Evolutionary conservation across 768 basidiomycete genomes (phyloP).

Genomic region (Pleurotus djamor): DNA sequence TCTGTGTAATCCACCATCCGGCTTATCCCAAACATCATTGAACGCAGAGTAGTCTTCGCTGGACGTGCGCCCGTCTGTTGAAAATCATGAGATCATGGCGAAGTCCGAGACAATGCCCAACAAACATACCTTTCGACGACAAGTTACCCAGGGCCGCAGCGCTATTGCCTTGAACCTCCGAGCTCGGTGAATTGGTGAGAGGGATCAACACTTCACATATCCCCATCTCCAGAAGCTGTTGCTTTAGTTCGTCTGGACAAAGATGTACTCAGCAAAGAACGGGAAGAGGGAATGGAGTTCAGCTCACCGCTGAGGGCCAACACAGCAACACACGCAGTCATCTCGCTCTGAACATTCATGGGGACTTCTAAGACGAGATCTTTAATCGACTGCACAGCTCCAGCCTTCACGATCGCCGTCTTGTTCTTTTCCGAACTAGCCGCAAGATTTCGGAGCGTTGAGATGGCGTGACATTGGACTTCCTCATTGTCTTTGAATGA

Average conservation of each 20-base stretch:
- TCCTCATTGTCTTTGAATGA: conserved; percentile 99
- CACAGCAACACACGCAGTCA: conserved; percentile 99
- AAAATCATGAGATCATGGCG: no score
- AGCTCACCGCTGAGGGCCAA: conserved; percentile 87
- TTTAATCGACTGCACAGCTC: conserved; percentile 95
- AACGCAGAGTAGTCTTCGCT: conserved; percentile 95
- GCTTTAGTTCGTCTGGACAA: conserved; percentile 87
- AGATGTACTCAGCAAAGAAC: conserved; percentile 36
- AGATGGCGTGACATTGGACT: conserved; percentile 99
- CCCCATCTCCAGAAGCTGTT: conserved; percentile 95
- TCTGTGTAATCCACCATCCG: conserved; percentile 94
- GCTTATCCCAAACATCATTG: conserved; percentile 97
- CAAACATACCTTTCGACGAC: conserved; percentile 82
- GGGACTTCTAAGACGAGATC: conserved; percentile 94
- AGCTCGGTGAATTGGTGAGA: conserved; percentile 91
- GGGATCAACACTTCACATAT: conserved; percentile 98
- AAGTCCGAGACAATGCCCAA: no score
- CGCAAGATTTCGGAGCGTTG: conserved; percentile 93
- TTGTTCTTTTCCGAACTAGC: conserved; percentile 99
- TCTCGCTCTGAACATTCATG: conserved; percentile 97
- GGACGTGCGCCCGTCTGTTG: conserved; percentile 66
- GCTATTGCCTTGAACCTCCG: conserved; percentile 98
- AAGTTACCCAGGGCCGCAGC: conserved; percentile 97
- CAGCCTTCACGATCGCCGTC: conserved; percentile 95
- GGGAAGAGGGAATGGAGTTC: conserved; percentile 5